Evolutionary conservation across 2,329 filamentous ascomycete genomes (phyloP).

Genomic region (Penicillium hesseltinei): DNA sequence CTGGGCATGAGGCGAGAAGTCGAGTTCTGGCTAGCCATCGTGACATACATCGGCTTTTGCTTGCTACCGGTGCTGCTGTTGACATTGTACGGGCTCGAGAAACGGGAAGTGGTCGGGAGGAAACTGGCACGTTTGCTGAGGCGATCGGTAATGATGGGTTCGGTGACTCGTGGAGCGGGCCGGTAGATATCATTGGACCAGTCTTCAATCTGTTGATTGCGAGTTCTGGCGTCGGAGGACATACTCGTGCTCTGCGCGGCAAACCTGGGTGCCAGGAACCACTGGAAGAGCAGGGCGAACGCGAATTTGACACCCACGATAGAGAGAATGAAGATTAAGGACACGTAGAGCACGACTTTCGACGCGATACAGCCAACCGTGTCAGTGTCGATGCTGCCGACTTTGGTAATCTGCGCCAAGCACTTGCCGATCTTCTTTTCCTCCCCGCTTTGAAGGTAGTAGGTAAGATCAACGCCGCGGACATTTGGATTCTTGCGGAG

Average conservation of each 20-base stretch:
- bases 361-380: slow-evolving; percentile 97
- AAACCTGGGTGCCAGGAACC: slow-evolving; percentile 88
- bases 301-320: slow-evolving; percentile 83
- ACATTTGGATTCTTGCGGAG: slow-evolving; percentile 70
- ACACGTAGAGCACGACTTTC: slow-evolving; percentile 93
- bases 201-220: slow-evolving; percentile 91
- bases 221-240: slow-evolving; percentile 74
- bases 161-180: slow-evolving; percentile 76
- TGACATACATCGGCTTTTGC: slow-evolving; percentile 66
- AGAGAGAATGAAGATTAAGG: slow-evolving; percentile 83
- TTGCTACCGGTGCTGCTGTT: slow-evolving; percentile 47
- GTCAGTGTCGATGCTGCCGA: slow-evolving; percentile 92
- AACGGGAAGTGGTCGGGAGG: slow-evolving; percentile 88
- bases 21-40: slow-evolving; percentile 88
- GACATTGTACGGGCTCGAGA: slow-evolving; percentile 82
- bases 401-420: slow-evolving; percentile 89
- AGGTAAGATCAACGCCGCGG: slow-evolving; percentile 83
- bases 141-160: slow-evolving; percentile 69
- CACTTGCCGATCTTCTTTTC: slow-evolving; percentile 85
- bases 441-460: slow-evolving; percentile 72
- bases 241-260: slow-evolving; percentile 83
- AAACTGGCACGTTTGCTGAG: slow-evolving; percentile 82
- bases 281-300: slow-evolving; percentile 90
- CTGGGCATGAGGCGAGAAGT: slow-evolving; percentile 67
- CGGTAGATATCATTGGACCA: slow-evolving; percentile 98